A percentile compares a stretch with the other conserved stretches of the same genome.
Conservation (phyloP, 805 yeast species). For the Candida incommunis region DNA sequence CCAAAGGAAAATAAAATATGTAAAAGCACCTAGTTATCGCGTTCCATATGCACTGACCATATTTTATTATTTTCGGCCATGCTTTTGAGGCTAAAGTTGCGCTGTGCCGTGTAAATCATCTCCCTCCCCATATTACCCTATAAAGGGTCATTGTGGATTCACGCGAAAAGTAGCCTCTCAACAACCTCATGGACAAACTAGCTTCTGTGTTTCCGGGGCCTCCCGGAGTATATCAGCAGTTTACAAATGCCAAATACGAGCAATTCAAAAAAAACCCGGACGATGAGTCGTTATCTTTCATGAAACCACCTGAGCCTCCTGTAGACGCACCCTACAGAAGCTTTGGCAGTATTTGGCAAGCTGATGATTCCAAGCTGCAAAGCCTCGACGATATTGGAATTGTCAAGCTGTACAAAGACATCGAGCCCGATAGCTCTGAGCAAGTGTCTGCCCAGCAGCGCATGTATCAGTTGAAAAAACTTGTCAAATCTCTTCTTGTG, state of each 20-base stretch:
- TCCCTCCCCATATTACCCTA: too few species aligned
- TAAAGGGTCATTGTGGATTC: too few species aligned
- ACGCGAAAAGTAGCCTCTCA: neutral
- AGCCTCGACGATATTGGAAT: constrained; percentile 66
- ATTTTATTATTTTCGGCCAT: too few species aligned
- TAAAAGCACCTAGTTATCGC: too few species aligned
- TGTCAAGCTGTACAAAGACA: constrained; percentile 45
- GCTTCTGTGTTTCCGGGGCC: constrained; percentile 90
- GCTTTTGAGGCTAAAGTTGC: too few species aligned
- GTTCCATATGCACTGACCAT: too few species aligned
- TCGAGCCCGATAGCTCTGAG: constrained; percentile 9
- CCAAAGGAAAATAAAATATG: too few species aligned
- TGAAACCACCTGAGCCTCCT: constrained; percentile 22
- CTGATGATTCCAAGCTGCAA: constrained; percentile 53
- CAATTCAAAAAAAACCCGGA: constrained; percentile 23
- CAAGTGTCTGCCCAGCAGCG: constrained; percentile 19
- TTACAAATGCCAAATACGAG: constrained; percentile 53
- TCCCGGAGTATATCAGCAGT: constrained; percentile 65
- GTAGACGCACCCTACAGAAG: constrained; percentile 50
- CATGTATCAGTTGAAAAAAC: constrained; percentile 61
- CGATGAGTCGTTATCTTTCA: constrained; percentile 11
- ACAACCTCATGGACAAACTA: constrained; percentile 16
- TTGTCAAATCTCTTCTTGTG: constrained; percentile 63
- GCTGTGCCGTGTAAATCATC: too few species aligned
- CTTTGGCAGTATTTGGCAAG: constrained; percentile 84